Conservation (phyloP, 805 yeast genomes). For the Ogataea ganodermae region DNA sequence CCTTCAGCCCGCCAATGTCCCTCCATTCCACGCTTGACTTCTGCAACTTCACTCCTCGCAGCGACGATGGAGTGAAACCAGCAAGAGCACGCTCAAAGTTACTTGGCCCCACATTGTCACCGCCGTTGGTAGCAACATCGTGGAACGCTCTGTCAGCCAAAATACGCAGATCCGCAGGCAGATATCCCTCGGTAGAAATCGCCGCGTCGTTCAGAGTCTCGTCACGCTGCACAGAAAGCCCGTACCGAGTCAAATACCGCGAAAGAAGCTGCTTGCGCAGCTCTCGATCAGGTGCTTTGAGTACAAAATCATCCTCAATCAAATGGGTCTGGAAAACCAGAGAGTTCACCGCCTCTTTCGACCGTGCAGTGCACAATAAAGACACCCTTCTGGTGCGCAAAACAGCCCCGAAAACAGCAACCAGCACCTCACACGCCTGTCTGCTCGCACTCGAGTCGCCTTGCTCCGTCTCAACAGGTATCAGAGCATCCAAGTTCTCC, state of each 20-base stretch:
- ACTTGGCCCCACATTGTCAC: conserved; percentile 25
- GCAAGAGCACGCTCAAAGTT: conserved; percentile 59
- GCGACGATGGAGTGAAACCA: conserved; percentile 75
- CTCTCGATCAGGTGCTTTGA: conserved; percentile 70
- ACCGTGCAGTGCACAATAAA: conserved; percentile 60
- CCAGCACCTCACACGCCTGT: conserved; percentile 65
- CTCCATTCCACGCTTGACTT: conserved; percentile 76
- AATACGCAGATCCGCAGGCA: conserved; percentile 77
- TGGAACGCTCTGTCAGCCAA: conserved; percentile 70
- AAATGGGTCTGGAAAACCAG: conserved; percentile 66
- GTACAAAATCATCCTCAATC: conserved; percentile 58
- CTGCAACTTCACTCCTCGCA: conserved; percentile 84
- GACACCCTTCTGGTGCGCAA: conserved; percentile 52
- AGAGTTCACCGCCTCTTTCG: conserved; percentile 66
- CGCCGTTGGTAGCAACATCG: conserved; percentile 36
- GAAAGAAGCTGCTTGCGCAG: conserved; percentile 43
- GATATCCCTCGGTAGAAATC: conserved; percentile 83
- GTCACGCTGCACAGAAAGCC: conserved; percentile 38
- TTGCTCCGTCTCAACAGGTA: conserved; percentile 62
- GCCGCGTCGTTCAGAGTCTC: conserved; percentile 55
- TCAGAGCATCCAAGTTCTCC: conserved; percentile 75
- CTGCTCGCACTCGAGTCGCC: conserved; percentile 61
- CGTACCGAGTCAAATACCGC: conserved; percentile 24
- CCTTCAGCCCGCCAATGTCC: conserved; percentile 85
- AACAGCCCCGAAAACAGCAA: conserved; percentile 45